Percentiles rank a stretch among this genome's conserved stretches.
phyloP scores from a whole-genome alignment of 257 asterid species.

The Forsythia viridissima region DNA sequence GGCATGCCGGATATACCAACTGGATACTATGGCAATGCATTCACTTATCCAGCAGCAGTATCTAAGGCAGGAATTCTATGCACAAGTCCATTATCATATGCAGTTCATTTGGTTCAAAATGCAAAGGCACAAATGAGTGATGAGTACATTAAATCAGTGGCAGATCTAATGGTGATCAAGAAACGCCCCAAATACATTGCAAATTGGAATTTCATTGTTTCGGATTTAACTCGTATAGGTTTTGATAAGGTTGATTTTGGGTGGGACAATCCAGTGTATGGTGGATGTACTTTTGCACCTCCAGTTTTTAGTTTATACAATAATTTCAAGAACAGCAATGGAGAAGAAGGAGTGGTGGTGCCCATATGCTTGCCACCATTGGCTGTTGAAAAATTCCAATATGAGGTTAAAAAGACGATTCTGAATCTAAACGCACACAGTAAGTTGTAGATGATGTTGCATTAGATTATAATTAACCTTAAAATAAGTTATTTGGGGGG shows the following conservation, averaged over 20 bases:
- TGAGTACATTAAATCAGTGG: slow-evolving; percentile 37
- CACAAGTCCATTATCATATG: slow-evolving; percentile 32
- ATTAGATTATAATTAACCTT: no score
- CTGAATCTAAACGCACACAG: no score
- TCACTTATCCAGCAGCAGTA: slow-evolving; percentile 34
- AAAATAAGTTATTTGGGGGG: no score
- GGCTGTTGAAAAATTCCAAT: slow-evolving; percentile 16
- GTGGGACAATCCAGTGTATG: slow-evolving; percentile 16
- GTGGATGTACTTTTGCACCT: background rate
- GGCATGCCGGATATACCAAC: slow-evolving; percentile 24
- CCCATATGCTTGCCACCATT: slow-evolving; percentile 22
- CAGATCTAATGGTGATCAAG: slow-evolving; percentile 35
- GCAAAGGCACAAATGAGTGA: slow-evolving; percentile 28
- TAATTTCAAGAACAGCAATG: background rate
- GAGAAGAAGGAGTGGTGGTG: slow-evolving; percentile 15
- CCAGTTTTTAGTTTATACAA: background rate
- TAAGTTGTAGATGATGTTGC: no score
- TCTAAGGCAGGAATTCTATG: slow-evolving; percentile 28
- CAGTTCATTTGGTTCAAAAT: slow-evolving; percentile 27
- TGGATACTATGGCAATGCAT: slow-evolving; percentile 44
- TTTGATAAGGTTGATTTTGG: slow-evolving; percentile 17
- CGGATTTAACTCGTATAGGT: background rate
- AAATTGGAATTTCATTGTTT: slow-evolving; percentile 8
- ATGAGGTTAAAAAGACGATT: slow-evolving; percentile 9
- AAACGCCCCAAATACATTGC: slow-evolving; percentile 26